These are phyloP conservation scores for Microcyclosporella mali DNA, from an alignment of 2,329 filamentous ascomycete genomes.

Conservation along the genomic window DNA sequence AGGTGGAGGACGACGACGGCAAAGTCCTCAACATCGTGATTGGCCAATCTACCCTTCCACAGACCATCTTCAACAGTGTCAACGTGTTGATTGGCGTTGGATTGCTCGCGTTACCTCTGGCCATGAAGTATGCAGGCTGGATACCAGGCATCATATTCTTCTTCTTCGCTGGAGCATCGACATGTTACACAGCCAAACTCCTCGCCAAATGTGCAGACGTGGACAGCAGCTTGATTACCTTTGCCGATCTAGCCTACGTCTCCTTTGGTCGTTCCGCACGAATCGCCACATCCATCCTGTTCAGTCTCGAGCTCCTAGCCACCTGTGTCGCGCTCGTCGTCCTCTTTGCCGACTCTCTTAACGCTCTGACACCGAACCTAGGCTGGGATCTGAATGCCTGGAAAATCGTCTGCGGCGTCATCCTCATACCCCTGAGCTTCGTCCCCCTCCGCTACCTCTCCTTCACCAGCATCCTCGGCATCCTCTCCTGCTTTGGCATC, in stretches of 20 bases:
- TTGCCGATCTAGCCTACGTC: slow-evolving; percentile 86
- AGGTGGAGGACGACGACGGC: slow-evolving; percentile 77
- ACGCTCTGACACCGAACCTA: slow-evolving; percentile 60
- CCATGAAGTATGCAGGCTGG: slow-evolving; percentile 83
- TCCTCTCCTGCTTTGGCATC: slow-evolving; percentile 81
- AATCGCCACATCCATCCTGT: slow-evolving; percentile 74
- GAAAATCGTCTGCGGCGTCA: slow-evolving; percentile 76
- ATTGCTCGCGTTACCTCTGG: slow-evolving; percentile 79
- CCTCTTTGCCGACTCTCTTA: slow-evolving; percentile 88
- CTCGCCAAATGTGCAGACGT: slow-evolving; percentile 84
- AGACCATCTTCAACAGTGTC: slow-evolving; percentile 94
- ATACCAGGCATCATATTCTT: slow-evolving; percentile 72
- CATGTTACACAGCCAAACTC: slow-evolving; percentile 78
- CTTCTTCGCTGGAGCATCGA: slow-evolving; percentile 65
- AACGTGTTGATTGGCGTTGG: slow-evolving; percentile 90
- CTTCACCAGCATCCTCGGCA: slow-evolving; percentile 88
- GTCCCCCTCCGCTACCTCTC: slow-evolving; percentile 76
- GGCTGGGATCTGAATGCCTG: slow-evolving; percentile 63
- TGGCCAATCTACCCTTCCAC: slow-evolving; percentile 88
- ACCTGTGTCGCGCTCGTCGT: slow-evolving; percentile 86
- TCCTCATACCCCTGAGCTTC: slow-evolving; percentile 78
- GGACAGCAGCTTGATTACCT: slow-evolving; percentile 80
- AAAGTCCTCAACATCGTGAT: slow-evolving; percentile 78
- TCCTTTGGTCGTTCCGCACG: slow-evolving; percentile 80
- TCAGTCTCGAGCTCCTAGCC: slow-evolving; percentile 79